These are phyloP conservation scores for Aspergillus puulaauensis DNA, from an alignment of 2,329 filamentous ascomycete species.

Conservation along the genomic window DNA sequence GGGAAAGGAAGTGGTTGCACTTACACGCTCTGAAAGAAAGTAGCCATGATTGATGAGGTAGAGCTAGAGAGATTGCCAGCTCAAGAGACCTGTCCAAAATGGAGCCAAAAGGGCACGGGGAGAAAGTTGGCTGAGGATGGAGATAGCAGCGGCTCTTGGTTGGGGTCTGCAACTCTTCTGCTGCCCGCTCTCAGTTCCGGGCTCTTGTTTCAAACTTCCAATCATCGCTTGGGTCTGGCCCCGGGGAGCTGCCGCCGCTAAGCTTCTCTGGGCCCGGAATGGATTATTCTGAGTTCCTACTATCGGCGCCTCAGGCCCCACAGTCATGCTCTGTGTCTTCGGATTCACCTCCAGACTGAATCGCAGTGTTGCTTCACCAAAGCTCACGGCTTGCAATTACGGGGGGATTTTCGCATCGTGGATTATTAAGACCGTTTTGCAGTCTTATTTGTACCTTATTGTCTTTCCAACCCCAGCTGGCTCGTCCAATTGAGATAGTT, in stretches of 20 bases:
- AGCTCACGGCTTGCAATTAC: not conserved
- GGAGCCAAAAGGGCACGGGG: slow-evolving; percentile 1
- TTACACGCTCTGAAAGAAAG: slow-evolving; percentile 53
- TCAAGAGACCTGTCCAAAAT: slow-evolving; percentile 5
- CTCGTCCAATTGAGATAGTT: not conserved
- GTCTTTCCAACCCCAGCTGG: not conserved
- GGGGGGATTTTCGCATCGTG: not conserved
- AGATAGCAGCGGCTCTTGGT: slow-evolving; percentile 8
- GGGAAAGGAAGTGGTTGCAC: slow-evolving; percentile 26
- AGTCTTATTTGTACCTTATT: not conserved
- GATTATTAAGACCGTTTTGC: not conserved
- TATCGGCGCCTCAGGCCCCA: slow-evolving; percentile 2
- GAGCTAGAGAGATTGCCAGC: not conserved
- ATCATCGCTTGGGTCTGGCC: slow-evolving; percentile 20
- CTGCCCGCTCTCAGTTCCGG: not conserved
- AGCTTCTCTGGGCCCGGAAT: slow-evolving; percentile 20
- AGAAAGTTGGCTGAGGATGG: slow-evolving; percentile 6
- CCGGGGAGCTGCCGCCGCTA: slow-evolving; percentile 20
- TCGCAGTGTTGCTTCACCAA: not conserved
- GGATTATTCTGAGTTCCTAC: slow-evolving; percentile 26
- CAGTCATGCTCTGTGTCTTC: not conserved
- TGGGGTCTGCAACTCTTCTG: not conserved
- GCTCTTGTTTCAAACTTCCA: slow-evolving; percentile 2
- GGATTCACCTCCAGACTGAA: not conserved
- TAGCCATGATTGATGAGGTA: slow-evolving; percentile 41